Evolutionary conservation across 306 rosid species (phyloP), one percentile per base, ranked within the genome.

Genomic region (Prunus mira): DNA sequence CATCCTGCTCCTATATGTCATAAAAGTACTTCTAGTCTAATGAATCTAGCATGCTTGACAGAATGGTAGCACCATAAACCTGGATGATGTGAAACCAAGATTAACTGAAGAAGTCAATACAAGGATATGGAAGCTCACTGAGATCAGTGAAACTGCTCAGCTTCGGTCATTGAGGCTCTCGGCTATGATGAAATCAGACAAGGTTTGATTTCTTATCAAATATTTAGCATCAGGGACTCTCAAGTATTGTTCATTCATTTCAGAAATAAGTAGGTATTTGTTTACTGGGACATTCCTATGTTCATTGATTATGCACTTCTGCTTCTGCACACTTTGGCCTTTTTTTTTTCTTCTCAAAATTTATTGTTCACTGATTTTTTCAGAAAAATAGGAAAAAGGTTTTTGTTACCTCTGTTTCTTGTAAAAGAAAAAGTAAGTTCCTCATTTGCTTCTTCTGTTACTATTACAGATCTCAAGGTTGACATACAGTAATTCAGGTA

Each of bases 401-500:
- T 46, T 38, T 38, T 38, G 43, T 38, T 6, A 38, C 20, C 3
- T 69, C 19, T 24, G 67, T 2, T 67, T 79, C 64, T 3, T 12
- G 24, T 14, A 79, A 69, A 63, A 50, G 43, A 60, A 60, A 28
- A 56, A 12, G 54, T 13, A 20, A 34, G 49, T 47, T 13, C 51
- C 72, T 74, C 9, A 78, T 79, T 79, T 75, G 60, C 75, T 65
- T 46, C 67, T 62, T 5, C 49, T 65, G 34, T 84, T 73, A 76
- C 73, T 54, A 9, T 81, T 74, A 69, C 88, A 93, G 98, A 93
- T 91, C 80, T 88, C 91, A 28, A 93, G 93, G 87, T 80, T 93
- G 80, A 85, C 87, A 45, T 91, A 91, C 79, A 89, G 97, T 20
- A 87, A 90, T 85, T 89, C 96, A 28, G 97, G 97, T 5, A 86